Percentiles rank a stretch among this genome's conserved stretches.
Conservation (phyloP, 495 filamentous ascomycete genomes). For the Penicillium bovifimosum region DNA sequence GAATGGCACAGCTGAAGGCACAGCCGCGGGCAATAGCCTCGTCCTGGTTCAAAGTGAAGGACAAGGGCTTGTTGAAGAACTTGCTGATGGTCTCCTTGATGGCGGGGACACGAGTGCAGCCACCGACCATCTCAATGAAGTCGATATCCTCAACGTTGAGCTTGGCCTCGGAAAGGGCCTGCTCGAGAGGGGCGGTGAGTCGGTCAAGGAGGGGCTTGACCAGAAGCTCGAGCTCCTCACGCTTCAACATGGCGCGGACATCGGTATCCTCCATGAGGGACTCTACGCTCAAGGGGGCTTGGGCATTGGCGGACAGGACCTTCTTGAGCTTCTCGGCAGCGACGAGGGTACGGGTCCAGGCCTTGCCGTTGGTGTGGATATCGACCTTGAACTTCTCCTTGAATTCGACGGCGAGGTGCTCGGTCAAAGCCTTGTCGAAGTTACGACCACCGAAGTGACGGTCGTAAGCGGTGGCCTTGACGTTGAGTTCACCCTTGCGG, state of each 20-base stretch:
- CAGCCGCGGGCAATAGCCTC: constrained; percentile 95
- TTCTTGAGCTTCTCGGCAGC: constrained; percentile 98
- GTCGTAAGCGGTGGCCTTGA: constrained; percentile 90
- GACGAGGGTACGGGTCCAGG: constrained; percentile 74
- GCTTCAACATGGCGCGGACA: constrained; percentile 81
- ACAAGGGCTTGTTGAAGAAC: constrained; percentile 88
- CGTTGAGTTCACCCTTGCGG: constrained; percentile 91
- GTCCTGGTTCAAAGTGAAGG: constrained; percentile 97
- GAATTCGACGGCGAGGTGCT: constrained; percentile 94
- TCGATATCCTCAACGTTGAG: constrained; percentile 90
- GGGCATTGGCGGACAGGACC: constrained; percentile 91
- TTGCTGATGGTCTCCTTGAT: constrained; percentile 84
- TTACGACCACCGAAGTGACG: constrained; percentile 96
- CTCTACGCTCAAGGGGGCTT: constrained; percentile 95
- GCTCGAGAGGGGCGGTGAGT: constrained; percentile 68
- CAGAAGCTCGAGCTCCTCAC: constrained; percentile 89
- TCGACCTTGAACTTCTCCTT: constrained; percentile 88
- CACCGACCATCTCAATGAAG: constrained; percentile 87
- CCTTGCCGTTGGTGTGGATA: constrained; percentile 84
- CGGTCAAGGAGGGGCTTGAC: constrained; percentile 79
- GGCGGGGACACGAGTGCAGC: constrained; percentile 87
- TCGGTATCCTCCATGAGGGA: constrained; percentile 98
- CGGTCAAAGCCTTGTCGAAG: constrained; percentile 90
- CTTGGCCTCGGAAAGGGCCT: constrained; percentile 87
- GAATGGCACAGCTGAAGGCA: constrained; percentile 96